Base-by-base conservation (phyloP, 106 monocot genomes). In the Triglochin maritima region DNA sequence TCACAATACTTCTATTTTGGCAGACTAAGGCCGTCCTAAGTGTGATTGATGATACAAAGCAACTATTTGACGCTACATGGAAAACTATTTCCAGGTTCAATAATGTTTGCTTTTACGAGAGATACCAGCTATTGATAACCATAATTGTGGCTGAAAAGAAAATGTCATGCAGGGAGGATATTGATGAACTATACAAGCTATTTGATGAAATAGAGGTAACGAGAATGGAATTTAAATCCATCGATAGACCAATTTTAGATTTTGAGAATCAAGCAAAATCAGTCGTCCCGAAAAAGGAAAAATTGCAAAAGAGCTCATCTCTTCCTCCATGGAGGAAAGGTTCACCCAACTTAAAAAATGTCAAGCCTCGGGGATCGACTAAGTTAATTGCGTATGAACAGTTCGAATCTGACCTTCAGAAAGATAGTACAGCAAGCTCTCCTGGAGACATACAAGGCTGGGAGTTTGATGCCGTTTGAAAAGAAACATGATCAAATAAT, bases 391-490 rank as follows among this genome's bases (percentile, higher is more conserved):
- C 69, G 12, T 74, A 84, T 42, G 46, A 65, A 16, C 82, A 72
- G 43, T 70, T 95, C 14, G 90, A 95, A 43, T 17, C 77, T 29
- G 89, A 87, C 70, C 83, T 81, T 58, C 86, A 83, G 49, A 81
- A 77, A 48, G 68, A 60, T 3, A 79, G 59, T 53, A 78, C 46
- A 63, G 77, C 79, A 13, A 79, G 65, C 14, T 67, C 80, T 11
- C 54, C 53, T 9, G 89, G 81, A 44, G 94, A 89, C 50, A 84
- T 94, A 11, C 77, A 71, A 6, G 87, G 86, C 3, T 94, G 94
- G 94, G 94, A 94, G 64, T 94, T 94, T 59, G 94, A 94, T 81
- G 94, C 83, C 48, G 79, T 92, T 5, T 59, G 15, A 59, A 1
- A 59, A 13, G 1, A 52, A 52, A 29, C 29, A 29, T 29, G 29